phyloP scores from a whole-genome alignment of 805 yeast genomes.

The Tetrapisispora nanseiensis region DNA sequence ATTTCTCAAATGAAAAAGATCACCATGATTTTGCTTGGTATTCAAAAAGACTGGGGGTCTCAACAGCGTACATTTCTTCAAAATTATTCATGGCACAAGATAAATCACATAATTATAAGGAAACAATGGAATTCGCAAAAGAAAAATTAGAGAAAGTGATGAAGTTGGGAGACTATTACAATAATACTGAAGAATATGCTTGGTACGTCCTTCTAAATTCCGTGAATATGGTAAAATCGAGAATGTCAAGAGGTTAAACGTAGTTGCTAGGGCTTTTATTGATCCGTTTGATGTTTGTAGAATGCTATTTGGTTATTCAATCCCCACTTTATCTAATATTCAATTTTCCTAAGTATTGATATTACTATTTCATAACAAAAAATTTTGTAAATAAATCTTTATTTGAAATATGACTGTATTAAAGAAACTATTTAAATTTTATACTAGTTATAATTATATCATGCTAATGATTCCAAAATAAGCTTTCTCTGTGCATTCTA shows the following conservation, averaged over 20 bases:
- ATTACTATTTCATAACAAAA: too few relatives aligned
- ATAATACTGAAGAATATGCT: slow-evolving; percentile 65
- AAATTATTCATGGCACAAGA: slow-evolving; percentile 80
- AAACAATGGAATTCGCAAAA: slow-evolving; percentile 57
- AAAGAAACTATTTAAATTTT: background rate
- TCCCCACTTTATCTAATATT: too few relatives aligned
- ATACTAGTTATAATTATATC: background rate
- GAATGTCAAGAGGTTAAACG: slow-evolving; percentile 45
- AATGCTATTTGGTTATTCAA: too few relatives aligned
- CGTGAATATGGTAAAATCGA: slow-evolving; percentile 59
- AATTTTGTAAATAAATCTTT: slow-evolving; percentile 1
- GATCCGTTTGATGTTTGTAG: background rate
- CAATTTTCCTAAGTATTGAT: too few relatives aligned
- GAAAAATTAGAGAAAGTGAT: slow-evolving; percentile 46
- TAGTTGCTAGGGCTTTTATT: background rate
- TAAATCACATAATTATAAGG: slow-evolving; percentile 40
- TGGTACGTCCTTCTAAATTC: slow-evolving; percentile 56
- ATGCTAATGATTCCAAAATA: too few relatives aligned
- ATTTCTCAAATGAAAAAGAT: slow-evolving; percentile 70
- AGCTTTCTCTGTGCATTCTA: too few relatives aligned
- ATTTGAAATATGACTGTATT: background rate
- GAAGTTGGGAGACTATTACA: slow-evolving; percentile 49
- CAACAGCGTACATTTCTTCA: slow-evolving; percentile 59
- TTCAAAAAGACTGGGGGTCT: slow-evolving; percentile 65
- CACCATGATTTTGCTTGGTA: slow-evolving; percentile 78